Conservation (phyloP, 805 yeast species). For the Ogataea pilisensis region DNA sequence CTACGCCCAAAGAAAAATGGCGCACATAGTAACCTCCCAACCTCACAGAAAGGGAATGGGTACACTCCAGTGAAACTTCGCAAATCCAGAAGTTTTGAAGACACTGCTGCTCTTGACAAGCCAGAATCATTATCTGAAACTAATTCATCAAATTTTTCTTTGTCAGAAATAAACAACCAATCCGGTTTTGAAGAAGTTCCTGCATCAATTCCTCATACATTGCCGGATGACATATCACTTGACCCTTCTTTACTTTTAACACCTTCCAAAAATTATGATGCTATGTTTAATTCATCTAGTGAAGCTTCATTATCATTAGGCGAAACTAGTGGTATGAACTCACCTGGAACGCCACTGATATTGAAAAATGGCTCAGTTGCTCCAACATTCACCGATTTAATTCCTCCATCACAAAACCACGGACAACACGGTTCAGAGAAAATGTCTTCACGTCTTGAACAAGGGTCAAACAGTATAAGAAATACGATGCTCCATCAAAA, state of each 20-base stretch:
- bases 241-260: conserved; percentile 9
- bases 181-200: not conserved
- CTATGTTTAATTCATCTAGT: conserved; percentile 10
- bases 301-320: conserved; percentile 5
- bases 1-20: too few relatives aligned
- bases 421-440: not conserved
- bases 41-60: not conserved
- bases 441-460: too few relatives aligned
- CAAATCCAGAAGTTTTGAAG: conserved; percentile 24
- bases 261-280: conserved; percentile 19
- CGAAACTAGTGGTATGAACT: conserved; percentile 13
- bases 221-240: not conserved
- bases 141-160: too few relatives aligned
- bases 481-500: too few relatives aligned
- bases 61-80: conserved; percentile 15
- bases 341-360: conserved; percentile 24
- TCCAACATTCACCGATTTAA: conserved; percentile 20
- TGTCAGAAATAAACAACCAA: not conserved
- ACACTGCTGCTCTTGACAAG: conserved; percentile 1
- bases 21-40: not conserved
- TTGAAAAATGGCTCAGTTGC: conserved; percentile 16
- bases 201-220: not conserved
- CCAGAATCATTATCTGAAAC: not conserved
- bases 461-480: too few relatives aligned
- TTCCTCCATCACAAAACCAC: conserved; percentile 5